phyloP scores from a whole-genome alignment of 495 filamentous ascomycete species.

The Chlorociboria aeruginascens region DNA sequence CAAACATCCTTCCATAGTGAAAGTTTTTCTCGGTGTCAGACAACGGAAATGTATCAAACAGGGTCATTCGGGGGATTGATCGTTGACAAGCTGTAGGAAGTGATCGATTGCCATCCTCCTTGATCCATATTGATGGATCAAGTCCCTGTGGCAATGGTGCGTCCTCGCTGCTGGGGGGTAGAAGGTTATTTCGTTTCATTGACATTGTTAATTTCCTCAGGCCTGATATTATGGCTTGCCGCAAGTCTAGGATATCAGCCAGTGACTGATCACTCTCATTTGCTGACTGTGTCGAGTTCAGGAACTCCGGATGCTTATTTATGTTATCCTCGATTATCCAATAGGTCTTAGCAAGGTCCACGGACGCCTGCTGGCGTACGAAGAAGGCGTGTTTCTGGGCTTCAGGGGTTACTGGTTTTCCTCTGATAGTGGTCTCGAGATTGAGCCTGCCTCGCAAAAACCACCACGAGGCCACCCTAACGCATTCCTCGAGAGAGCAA shows the following conservation, averaged over 20 bases:
- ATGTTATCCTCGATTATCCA: constrained; percentile 67
- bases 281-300: constrained; percentile 19
- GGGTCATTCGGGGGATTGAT: constrained; percentile 25
- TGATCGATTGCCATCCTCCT: constrained; percentile 28
- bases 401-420: constrained; percentile 33
- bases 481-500: constrained; percentile 49
- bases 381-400: constrained; percentile 28
- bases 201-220: constrained; percentile 63
- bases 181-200: constrained; percentile 68
- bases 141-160: constrained; percentile 51
- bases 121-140: constrained; percentile 63
- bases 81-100: constrained; percentile 10
- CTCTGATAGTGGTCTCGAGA: constrained; percentile 58
- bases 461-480: constrained; percentile 73
- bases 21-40: constrained; percentile 59
- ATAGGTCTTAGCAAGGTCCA: constrained; percentile 70
- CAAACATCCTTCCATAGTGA: constrained; percentile 62
- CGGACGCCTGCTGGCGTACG: constrained; percentile 51
- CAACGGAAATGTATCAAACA: constrained; percentile 58
- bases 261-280: constrained; percentile 16
- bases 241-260: constrained; percentile 35
- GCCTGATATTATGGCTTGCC: constrained; percentile 45
- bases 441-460: constrained; percentile 65
- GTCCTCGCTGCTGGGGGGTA: constrained; percentile 48
- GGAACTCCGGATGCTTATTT: constrained; percentile 30